Evolutionary conservation across 768 basidiomycete species (phyloP), one percentile per base, ranked within the genome.

Genomic region (Phlegmacium glaucopus): DNA sequence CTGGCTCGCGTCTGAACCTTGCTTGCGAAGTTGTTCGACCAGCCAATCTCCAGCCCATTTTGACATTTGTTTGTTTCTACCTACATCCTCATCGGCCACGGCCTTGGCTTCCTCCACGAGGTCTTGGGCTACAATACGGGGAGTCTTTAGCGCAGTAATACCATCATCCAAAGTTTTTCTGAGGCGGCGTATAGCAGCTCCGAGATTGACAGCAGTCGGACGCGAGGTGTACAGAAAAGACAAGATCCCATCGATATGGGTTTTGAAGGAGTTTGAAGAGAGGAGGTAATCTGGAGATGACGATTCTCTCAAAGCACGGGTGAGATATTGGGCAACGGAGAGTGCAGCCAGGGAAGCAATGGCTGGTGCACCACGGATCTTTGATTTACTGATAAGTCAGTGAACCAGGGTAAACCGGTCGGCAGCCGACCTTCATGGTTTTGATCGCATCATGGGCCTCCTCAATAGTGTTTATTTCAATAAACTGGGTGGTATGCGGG

Each of bases 121-220:
- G 28, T 77, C 76, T 28, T 77, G 63, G 0, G 81, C 83, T 9
- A 85, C 69, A 25, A 66, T 60, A 1, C 70, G 72, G 16, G 80
- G 65, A 17, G 74, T 68, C 32, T 70, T 60, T 3, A 71, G 74
- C 1, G 72, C 72, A 18, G 69, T 69, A 42, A 73, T 65, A 0
- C 72, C 68, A 1, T 59, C 49, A 9, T 71, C 65, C n/a, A 91
- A 69, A 3, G 69, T 68, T 12, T 69, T 68, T 6, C 75, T 64
- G 30, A 98, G 77, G 15, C 93, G 79, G 15, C 83, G 78, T 39
- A 84, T 90, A 6, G 92, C 93, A 38, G 85, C 87, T 9, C 90
- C 83, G 16, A 98, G 85, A 68, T 98, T 98, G 56, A 98, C 94
- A 6, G 94, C 94, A 0, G 94, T 98, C 12, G 95, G 94, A n/a